Percentiles rank a stretch among this genome's conserved stretches.
These are phyloP conservation scores for Carex sylvatica DNA, from an alignment of 202 grass and related monocot species.

Conservation along the genomic window DNA sequence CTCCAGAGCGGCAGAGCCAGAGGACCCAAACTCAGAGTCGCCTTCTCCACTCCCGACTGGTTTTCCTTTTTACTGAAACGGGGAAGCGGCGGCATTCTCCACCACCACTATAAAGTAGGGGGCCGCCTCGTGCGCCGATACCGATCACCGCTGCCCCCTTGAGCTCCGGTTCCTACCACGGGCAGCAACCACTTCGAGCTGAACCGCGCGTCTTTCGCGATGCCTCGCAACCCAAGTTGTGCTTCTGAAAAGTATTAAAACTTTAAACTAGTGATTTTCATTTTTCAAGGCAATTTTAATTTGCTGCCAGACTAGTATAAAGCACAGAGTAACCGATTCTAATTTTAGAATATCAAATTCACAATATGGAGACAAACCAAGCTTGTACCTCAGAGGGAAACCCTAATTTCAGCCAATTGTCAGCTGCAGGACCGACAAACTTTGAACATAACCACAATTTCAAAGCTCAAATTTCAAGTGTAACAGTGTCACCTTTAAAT, in stretches of 20 bases:
- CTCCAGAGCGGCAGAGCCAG: too few species aligned
- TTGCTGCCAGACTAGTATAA: background rate
- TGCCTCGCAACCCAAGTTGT: background rate
- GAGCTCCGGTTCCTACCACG: background rate
- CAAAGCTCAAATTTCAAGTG: background rate
- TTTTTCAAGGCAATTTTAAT: background rate
- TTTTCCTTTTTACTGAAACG: background rate
- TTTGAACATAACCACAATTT: background rate
- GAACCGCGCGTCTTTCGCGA: background rate
- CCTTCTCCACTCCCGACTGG: too few species aligned
- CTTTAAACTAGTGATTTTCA: background rate
- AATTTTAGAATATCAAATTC: background rate
- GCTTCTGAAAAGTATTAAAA: background rate
- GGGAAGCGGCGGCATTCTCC: background rate
- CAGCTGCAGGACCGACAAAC: background rate
- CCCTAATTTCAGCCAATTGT: slow-evolving; percentile 3
- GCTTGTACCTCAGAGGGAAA: background rate
- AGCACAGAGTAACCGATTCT: background rate
- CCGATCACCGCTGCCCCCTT: background rate
- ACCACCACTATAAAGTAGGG: background rate
- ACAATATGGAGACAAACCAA: background rate
- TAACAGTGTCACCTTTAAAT: background rate
- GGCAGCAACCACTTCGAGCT: background rate
- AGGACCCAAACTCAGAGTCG: too few species aligned
- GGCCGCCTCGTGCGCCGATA: background rate